Evolutionary conservation across 2,329 filamentous ascomycete genomes (phyloP), one percentile per base, ranked within the genome.

Genomic region (Lasiodiplodia gonubiensis): DNA sequence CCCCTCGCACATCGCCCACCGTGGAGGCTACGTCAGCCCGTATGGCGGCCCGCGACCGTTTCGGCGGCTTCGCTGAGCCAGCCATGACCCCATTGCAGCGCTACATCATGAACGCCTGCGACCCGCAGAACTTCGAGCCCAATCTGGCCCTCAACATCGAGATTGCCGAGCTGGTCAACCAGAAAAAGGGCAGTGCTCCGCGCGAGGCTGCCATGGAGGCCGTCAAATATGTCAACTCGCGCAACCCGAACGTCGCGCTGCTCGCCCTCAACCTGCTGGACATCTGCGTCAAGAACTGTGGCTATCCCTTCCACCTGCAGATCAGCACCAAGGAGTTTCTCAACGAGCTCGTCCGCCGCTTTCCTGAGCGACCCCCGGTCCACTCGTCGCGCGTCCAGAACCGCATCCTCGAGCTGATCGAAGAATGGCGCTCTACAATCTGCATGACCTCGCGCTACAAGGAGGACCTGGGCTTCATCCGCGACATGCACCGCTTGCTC

Each of bases 281-380:
- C 79, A 98, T 98, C 70, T 98, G 95, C 80, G 95, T 98, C 80
- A 99, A 99, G 85, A 99, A 99, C 83, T 99, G 95, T 86, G 95
- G 95, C 74, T 99, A 99, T 78, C 94, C 95, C 1, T 99, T 99
- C 80, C 95, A 99, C 77, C 89, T 99, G 68, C 95, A 99, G 81
- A 97, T 99, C 77, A 94, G 92, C 80, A 98, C 95, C 72, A 99
- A 99, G 80, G 95, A 99, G 76, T 99, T 99, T 74, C 89, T 99
- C 74, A 99, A 99, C 81, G 95, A 99, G 83, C 89, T 99, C 69
- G 95, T 99, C 69, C 90, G 95, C 72, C 88, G 95, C 71, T 99
- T 99, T 75, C 95, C 95, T 57, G 95, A 99, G 81, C 88, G 94
- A 27, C 95, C 95, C 54, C 93, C 94, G 1, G 86, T 95, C 69